Percentiles rank a stretch among this genome's conserved stretches.
phyloP scores from a whole-genome alignment of 1,284 basidiomycete species.

The Papiliotrema fonsecae region DNA sequence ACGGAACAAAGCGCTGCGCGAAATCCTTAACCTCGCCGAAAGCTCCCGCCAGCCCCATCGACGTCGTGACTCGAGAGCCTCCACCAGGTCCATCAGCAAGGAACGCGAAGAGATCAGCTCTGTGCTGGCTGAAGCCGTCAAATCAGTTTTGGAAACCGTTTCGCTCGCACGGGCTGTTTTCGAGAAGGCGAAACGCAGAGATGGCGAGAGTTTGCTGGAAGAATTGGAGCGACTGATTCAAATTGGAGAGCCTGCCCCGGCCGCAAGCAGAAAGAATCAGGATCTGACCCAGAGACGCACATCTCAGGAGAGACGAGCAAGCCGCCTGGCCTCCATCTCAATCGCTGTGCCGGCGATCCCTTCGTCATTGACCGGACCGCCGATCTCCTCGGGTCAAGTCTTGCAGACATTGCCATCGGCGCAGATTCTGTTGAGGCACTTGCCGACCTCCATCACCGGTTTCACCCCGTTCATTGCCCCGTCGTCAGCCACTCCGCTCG shows the following conservation, averaged over 20 bases:
- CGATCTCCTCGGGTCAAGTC: slow-evolving; percentile 33
- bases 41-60: slow-evolving; percentile 1
- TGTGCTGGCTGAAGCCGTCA: slow-evolving; percentile 33
- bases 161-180: slow-evolving; percentile 29
- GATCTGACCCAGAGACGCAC: slow-evolving; percentile 8
- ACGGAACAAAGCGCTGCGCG: slow-evolving; percentile 61
- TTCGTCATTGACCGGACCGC: slow-evolving; percentile 13
- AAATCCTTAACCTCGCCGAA: slow-evolving; percentile 28
- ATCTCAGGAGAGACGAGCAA: slow-evolving; percentile 34
- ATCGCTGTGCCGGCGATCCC: slow-evolving; percentile 21
- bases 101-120: slow-evolving; percentile 24
- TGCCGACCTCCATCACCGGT: slow-evolving; percentile 37
- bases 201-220: slow-evolving; percentile 3
- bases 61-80: slow-evolving; percentile 19
- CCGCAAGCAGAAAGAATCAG: slow-evolving; percentile 4
- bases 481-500: slow-evolving; percentile 56
- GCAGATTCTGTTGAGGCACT: slow-evolving; percentile 45
- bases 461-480: slow-evolving; percentile 53
- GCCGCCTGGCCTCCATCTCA: slow-evolving; percentile 42
- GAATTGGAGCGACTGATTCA: slow-evolving; percentile 41
- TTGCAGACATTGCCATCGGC: slow-evolving; percentile 44
- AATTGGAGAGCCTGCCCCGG: slow-evolving; percentile 24
- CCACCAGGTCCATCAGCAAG: slow-evolving; percentile 12
- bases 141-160: slow-evolving; percentile 34
- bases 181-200: slow-evolving; percentile 15